Conservation (phyloP, 768 basidiomycete species). For the Lentinula edodes region DNA sequence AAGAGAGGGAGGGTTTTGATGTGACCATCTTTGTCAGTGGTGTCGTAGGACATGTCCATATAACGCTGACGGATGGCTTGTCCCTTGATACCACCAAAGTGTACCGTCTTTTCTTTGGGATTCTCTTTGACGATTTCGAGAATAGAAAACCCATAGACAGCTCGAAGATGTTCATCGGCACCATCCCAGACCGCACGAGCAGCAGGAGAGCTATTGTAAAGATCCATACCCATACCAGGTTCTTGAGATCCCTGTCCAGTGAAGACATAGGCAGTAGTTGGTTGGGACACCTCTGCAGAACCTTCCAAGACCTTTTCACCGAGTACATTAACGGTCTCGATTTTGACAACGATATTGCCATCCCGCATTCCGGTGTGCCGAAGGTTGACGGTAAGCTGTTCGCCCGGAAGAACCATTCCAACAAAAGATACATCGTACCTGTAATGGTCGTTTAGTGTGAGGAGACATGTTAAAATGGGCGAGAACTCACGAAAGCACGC, state of each 20-base stretch:
- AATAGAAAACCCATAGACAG: conserved; percentile 98
- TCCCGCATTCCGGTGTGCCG: conserved; percentile 88
- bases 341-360: conserved; percentile 88
- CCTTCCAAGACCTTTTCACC: conserved; percentile 93
- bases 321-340: conserved; percentile 77
- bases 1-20: conserved; percentile 96
- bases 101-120: conserved; percentile 96
- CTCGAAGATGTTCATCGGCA: conserved; percentile 88
- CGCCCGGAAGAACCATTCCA: conserved; percentile 93
- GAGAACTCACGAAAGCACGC: conserved; percentile 73
- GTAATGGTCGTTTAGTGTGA: conserved; percentile 7
- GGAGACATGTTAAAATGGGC: neutral
- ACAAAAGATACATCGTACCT: conserved; percentile 95
- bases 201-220: conserved; percentile 88
- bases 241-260: conserved; percentile 99
- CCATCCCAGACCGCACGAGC: conserved; percentile 97
- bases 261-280: conserved; percentile 92
- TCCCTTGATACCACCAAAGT: conserved; percentile 99
- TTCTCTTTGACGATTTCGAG: conserved; percentile 98
- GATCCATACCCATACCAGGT: conserved; percentile 98
- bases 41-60: conserved; percentile 99
- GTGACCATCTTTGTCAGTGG: conserved; percentile 93
- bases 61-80: conserved; percentile 98
- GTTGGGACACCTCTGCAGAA: conserved; percentile 89
- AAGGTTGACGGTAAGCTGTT: conserved; percentile 81